Percentiles rank a stretch among this genome's conserved stretches.
Evolutionary conservation across 345 rosid genomes (phyloP).

Genomic region (Streptanthus diversifolius): DNA sequence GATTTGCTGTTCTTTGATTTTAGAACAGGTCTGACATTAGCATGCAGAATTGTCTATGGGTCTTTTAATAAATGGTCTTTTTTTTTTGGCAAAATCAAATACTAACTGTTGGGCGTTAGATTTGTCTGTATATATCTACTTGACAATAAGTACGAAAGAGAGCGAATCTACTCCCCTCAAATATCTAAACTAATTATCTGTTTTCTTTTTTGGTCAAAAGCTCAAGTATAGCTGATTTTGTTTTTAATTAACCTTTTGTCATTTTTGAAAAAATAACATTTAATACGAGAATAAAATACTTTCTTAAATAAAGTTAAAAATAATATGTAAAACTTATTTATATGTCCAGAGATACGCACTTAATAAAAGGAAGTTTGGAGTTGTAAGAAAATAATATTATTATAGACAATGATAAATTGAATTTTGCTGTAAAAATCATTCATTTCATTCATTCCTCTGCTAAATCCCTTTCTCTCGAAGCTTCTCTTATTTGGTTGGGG

Average conservation of each 20-base stretch:
- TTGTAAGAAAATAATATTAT: neutral
- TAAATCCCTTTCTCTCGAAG: constrained; percentile 1
- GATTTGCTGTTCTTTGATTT: too few species aligned
- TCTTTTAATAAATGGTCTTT: neutral
- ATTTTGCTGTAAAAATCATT: neutral
- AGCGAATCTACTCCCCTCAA: constrained; percentile 14
- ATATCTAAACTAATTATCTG: neutral
- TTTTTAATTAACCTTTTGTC: neutral
- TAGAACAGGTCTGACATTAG: neutral
- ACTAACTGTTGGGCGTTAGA: neutral
- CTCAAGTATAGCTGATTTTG: constrained; percentile 13
- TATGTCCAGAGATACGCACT: neutral
- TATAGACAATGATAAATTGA: neutral
- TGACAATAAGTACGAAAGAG: neutral
- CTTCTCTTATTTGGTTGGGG: constrained; percentile 35
- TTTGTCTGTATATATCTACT: neutral
- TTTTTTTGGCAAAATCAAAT: neutral
- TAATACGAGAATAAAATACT: neutral
- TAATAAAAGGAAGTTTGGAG: constrained; percentile 1
- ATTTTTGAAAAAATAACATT: neutral
- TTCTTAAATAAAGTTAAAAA: neutral
- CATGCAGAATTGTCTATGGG: neutral
- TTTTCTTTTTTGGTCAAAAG: constrained; percentile 9
- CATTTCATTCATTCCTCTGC: neutral
- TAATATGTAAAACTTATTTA: neutral